These are phyloP conservation scores for Penicillium soppii DNA, from an alignment of 495 filamentous ascomycete genomes.

Conservation along the genomic window DNA sequence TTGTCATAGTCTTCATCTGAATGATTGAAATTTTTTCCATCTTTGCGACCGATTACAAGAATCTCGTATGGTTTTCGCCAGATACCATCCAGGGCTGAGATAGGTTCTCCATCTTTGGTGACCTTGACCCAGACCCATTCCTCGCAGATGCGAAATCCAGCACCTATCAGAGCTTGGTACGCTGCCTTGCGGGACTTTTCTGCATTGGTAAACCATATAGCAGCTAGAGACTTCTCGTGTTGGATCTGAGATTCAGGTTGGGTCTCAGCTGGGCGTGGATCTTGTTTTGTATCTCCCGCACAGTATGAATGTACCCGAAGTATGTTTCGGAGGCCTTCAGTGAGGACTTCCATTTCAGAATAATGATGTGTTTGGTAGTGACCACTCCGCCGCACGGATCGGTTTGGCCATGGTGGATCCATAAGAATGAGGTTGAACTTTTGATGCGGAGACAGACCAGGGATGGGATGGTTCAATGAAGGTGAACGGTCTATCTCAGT, in stretches of 20 bases:
- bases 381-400: constrained; percentile 71
- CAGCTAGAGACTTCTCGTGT: constrained; percentile 38
- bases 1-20: not conserved
- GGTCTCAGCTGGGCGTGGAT: not conserved
- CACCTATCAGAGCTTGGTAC: constrained; percentile 57
- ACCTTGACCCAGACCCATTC: constrained; percentile 95
- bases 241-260: not conserved
- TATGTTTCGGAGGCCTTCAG: constrained; percentile 25
- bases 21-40: no score
- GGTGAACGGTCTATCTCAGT: not conserved
- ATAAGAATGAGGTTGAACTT: constrained; percentile 79
- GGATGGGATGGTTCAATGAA: constrained; percentile 22
- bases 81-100: constrained; percentile 62
- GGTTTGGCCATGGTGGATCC: constrained; percentile 93
- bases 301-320: constrained; percentile 27
- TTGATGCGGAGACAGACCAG: constrained; percentile 21
- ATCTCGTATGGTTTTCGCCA: constrained; percentile 90
- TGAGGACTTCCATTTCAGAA: constrained; percentile 30
- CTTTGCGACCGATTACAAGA: constrained; percentile 59
- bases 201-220: constrained; percentile 89
- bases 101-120: constrained; percentile 66
- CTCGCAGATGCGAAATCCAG: constrained; percentile 65
- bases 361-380: constrained; percentile 60
- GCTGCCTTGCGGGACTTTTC: constrained; percentile 56
- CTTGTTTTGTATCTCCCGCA: not conserved